Base-by-base conservation (phyloP, 768 basidiomycete species). In the Russula earlei region DNA sequence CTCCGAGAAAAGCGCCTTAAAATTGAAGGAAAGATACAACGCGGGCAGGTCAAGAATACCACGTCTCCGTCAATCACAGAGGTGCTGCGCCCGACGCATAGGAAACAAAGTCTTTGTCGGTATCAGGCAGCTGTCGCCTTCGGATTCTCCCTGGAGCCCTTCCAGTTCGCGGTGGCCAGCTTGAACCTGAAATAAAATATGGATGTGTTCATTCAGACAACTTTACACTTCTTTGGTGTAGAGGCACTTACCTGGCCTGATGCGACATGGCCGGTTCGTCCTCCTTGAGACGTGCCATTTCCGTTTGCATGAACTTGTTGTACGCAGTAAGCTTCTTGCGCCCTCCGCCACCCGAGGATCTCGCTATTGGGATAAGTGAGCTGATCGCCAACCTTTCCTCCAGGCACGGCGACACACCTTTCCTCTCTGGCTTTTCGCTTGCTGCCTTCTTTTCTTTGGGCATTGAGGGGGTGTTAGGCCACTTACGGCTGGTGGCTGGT, bases 251-350 rank as follows among this genome's bases (percentile, higher is more conserved):
- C 87, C 87, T 77, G 58, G 87, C 85, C 66, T 81, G 81, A 70
- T 89, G 87, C 31, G 76, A 64, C 64, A 87, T 78, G 52, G 83
- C 78, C 31, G 87, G 87, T 61, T 88, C 77, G 17, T 79, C 73
- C 63, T 85, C 83, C 74, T 86, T 89, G 68, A 90, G 75, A 55
- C 85, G 83, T 33, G 83, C 82, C 76, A 89, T 82, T 68, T 89
- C 87, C 20, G 77, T 72, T 76, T 87, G 81, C 85, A 88, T 74
- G 68, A 84, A 91, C 68, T 83, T 85, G 68, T 90, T 90, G 71
- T 85, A 91, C 14, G 79, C 77, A 34, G 82, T 82, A 45, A 87
- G 72, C 68, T 79, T 79, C 68, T 77, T 87, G 68, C 75, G 78
- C 65, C 78, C 76, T 17, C 71, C 70, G 36, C 71, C 72, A 31